Evolutionary conservation across 163 green algal species (phyloP), one percentile per base, ranked within the genome.

Genomic region (Coccomyxa subellipsoidea): DNA sequence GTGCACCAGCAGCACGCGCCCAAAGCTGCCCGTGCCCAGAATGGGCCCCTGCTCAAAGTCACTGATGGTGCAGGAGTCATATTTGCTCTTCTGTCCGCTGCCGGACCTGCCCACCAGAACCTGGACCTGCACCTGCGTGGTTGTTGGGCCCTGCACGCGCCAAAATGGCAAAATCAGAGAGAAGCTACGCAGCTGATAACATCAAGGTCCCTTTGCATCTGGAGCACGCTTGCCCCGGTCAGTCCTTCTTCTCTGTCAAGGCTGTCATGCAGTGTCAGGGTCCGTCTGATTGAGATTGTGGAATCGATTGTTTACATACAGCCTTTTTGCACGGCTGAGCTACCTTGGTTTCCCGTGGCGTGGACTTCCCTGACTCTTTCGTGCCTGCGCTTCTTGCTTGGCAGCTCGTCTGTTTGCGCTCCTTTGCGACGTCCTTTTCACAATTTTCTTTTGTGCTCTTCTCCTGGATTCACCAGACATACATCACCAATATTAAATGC

Each of bases 11-110:
- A 76, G 84, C 21, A 97, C 94, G 4, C 91, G 88, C 10, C 94
- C 94, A 89, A 96, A 93, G 87, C 89, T 85, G 81, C 90, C 89
- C 4, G 87, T 90, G 54, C 92, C 92, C 73, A 93, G 75, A 1
- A 93, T 78, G 5, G 31, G 70, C 6, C 87, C 85, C 34, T 92
- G 38, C 29, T 86, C 73, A 47, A 92, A 94, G 79, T 94, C 90
- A 23, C 80, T 54, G 31, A 85, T 53, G 6, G 7, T 47, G 73
- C 76, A 85, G n/a, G 34, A 18, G 47, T 83, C 79, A 23, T 73
- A 73, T 73, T 23, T 73, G 66, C 32, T 32, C 7, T 73, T 73
- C 32, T 18, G 66, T 10, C 47, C 23, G 47, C 47, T 27, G 47
- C 15, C 47, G 21, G 47, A 27, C 5, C 47, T 18, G 5, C 47